Conservation (phyloP, 371 early-diverging fungal species). For the Mucor indicus region DNA sequence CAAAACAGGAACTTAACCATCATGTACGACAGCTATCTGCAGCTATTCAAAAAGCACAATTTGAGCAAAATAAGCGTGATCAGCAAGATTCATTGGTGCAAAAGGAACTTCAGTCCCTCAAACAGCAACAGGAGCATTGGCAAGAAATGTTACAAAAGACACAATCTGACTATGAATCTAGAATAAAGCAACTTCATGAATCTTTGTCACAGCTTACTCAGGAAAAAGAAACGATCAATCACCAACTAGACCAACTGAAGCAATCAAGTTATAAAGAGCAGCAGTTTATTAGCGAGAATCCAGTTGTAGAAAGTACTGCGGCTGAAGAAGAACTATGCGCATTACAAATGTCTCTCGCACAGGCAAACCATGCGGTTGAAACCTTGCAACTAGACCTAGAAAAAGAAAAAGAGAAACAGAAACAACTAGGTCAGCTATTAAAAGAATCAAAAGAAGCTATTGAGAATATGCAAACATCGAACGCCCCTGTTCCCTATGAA, state of each 20-base stretch:
- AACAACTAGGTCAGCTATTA: conserved; percentile 39
- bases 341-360: conserved; percentile 14
- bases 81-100: conserved; percentile 42
- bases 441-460: conserved; percentile 52
- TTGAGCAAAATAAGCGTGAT: conserved; percentile 48
- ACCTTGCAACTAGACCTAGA: conserved; percentile 23
- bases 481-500: neutral
- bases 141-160: conserved; percentile 9
- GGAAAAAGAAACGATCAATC: conserved; percentile 13
- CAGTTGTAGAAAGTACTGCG: conserved; percentile 1
- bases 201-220: conserved; percentile 11
- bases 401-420: conserved; percentile 32
- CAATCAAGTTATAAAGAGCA: neutral
- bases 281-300: neutral
- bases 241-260: conserved; percentile 4
- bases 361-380: conserved; percentile 13
- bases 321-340: conserved; percentile 7
- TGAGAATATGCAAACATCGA: conserved; percentile 24
- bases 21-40: conserved; percentile 49
- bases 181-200: conserved; percentile 10
- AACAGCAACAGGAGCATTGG: conserved; percentile 14
- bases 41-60: conserved; percentile 33
- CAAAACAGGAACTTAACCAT: conserved; percentile 35
- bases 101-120: conserved; percentile 41
- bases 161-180: conserved; percentile 21